phyloP scores from a whole-genome alignment of 2,329 filamentous ascomycete species.

The Epichloe aotearoae region DNA sequence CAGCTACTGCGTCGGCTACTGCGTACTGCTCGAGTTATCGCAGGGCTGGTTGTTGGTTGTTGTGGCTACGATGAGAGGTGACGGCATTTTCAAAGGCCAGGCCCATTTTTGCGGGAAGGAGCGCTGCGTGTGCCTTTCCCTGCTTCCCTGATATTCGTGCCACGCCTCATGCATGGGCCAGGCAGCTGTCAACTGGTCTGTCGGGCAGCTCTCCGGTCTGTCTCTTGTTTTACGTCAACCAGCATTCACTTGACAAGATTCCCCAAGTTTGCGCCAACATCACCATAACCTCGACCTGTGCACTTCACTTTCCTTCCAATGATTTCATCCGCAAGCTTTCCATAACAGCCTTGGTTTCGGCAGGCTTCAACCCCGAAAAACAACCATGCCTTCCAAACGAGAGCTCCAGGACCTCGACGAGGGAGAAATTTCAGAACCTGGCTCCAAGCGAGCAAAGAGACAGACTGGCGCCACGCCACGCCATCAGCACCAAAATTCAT shows the following conservation, averaged over 20 bases:
- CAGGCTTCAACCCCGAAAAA: background rate
- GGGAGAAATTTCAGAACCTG: slow-evolving; percentile 13
- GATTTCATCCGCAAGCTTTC: no score
- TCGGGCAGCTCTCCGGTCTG: no score
- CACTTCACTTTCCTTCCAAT: background rate
- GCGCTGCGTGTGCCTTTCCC: no score
- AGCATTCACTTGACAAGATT: background rate
- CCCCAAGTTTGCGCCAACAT: background rate
- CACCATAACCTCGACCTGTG: background rate
- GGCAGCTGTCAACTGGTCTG: no score
- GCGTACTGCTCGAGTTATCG: background rate
- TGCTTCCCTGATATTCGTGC: no score
- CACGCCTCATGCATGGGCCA: no score
- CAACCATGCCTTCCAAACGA: slow-evolving; percentile 24
- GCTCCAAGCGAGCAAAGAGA: slow-evolving; percentile 15
- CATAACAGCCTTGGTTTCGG: background rate
- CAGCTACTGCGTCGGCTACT: background rate
- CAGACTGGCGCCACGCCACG: slow-evolving; percentile 18
- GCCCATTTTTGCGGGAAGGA: background rate
- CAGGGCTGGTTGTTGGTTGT: background rate
- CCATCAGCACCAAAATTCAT: slow-evolving; percentile 29
- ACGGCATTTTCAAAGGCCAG: no score
- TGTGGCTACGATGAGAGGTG: background rate
- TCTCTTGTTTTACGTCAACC: background rate
- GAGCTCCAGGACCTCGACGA: slow-evolving; percentile 18